Evolutionary conservation across 345 rosid species (phyloP).

Genomic region (Syzygium grande): DNA sequence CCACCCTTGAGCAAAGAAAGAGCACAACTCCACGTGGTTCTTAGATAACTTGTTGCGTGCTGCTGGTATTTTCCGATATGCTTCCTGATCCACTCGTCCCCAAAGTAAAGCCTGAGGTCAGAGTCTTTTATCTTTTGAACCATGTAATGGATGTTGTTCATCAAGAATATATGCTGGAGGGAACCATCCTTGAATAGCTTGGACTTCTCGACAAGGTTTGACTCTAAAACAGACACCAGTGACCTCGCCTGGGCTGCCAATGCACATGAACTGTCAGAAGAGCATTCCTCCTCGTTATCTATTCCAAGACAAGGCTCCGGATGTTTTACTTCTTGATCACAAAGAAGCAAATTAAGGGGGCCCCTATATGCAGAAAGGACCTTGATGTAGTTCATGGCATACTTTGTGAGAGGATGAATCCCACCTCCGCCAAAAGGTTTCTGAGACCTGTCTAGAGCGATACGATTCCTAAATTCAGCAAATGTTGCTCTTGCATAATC

Average conservation of each 20-base stretch:
- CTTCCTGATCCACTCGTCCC: conserved; percentile 80
- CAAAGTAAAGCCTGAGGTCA: conserved; percentile 53
- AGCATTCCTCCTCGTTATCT: conserved; percentile 16
- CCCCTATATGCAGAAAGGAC: conserved; percentile 39
- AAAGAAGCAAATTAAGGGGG: conserved; percentile 45
- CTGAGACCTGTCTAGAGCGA: conserved; percentile 32
- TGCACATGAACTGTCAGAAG: conserved; percentile 36
- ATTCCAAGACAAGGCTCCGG: conserved; percentile 14
- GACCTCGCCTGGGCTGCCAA: conserved; percentile 44
- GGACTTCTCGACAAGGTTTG: conserved; percentile 43
- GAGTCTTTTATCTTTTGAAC: conserved; percentile 66
- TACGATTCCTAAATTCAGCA: conserved; percentile 31
- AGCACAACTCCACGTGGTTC: conserved; percentile 61
- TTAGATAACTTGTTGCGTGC: conserved; percentile 48
- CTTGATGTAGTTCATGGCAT: conserved; percentile 77
- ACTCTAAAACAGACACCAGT: conserved; percentile 36
- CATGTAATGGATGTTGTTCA: conserved; percentile 72
- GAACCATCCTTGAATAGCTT: conserved; percentile 43
- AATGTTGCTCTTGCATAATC: conserved; percentile 36
- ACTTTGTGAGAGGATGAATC: conserved; percentile 57
- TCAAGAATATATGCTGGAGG: conserved; percentile 41
- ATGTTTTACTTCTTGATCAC: conserved; percentile 23
- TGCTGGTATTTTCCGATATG: conserved; percentile 51
- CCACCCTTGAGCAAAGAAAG: conserved; percentile 38
- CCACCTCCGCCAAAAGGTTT: conserved; percentile 42